Conservation (phyloP, 2,329 filamentous ascomycete genomes). For the Allantophomopsis lycopodina region DNA sequence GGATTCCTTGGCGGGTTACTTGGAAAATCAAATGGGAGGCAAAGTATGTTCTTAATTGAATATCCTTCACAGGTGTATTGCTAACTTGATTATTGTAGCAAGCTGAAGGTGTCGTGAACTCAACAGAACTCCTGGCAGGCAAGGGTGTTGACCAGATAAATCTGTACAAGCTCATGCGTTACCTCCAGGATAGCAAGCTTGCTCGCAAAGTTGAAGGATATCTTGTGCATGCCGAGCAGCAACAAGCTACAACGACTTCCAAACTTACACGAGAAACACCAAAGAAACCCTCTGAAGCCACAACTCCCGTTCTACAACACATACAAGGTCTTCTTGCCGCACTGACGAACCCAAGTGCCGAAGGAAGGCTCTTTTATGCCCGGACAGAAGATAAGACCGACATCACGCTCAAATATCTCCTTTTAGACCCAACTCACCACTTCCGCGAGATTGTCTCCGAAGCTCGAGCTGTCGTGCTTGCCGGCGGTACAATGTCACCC, state of each 20-base stretch:
- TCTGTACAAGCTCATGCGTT: slow-evolving; percentile 73
- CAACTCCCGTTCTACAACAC: slow-evolving; percentile 26
- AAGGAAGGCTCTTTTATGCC: slow-evolving; percentile 53
- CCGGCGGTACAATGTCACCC: slow-evolving; percentile 94
- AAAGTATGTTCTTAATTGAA: slow-evolving; percentile 24
- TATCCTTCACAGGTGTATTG: slow-evolving; percentile 4
- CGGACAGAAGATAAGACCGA: slow-evolving; percentile 25
- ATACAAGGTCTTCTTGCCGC: slow-evolving; percentile 61
- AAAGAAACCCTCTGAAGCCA: slow-evolving; percentile 11
- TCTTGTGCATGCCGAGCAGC: slow-evolving; percentile 44
- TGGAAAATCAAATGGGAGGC: slow-evolving; percentile 36
- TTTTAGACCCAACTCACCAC: slow-evolving; percentile 82
- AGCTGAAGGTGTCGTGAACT: slow-evolving; percentile 53
- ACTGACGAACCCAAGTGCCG: slow-evolving; percentile 71
- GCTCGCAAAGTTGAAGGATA: slow-evolving; percentile 94
- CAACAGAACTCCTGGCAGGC: slow-evolving; percentile 59
- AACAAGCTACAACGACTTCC: slow-evolving; percentile 20
- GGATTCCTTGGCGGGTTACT: slow-evolving; percentile 60
- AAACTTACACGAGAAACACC: slow-evolving; percentile 2
- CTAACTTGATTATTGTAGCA: slow-evolving; percentile 17
- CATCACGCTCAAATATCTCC: slow-evolving; percentile 64
- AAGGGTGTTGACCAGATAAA: slow-evolving; percentile 95
- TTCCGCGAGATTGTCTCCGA: slow-evolving; percentile 79
- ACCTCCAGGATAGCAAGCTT: slow-evolving; percentile 83
- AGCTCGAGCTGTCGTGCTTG: slow-evolving; percentile 77